Conservation (phyloP, 331 rosid species). For the Stylosanthes scabra region DNA sequence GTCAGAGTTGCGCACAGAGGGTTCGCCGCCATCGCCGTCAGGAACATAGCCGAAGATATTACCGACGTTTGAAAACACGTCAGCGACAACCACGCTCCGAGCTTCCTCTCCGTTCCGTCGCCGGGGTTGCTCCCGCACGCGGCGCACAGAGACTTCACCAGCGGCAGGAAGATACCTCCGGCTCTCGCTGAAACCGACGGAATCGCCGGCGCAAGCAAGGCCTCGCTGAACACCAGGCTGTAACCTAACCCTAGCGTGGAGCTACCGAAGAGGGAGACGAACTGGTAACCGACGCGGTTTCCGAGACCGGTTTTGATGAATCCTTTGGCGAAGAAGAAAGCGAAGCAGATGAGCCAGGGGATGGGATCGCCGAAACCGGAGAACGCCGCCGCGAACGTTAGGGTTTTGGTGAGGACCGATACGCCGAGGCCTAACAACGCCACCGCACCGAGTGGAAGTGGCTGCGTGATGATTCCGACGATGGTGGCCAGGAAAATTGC, state of each 20-base stretch:
- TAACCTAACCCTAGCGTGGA: conserved; percentile 95
- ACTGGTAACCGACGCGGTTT: conserved; percentile 89
- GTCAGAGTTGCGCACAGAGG: conserved; percentile 90
- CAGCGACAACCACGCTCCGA: conserved; percentile 97
- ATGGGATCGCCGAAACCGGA: conserved; percentile 96
- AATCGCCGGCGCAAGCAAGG: conserved; percentile 90
- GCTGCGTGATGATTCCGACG: conserved; percentile 93
- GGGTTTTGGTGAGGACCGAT: conserved; percentile 84
- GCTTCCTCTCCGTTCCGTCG: conserved; percentile 79
- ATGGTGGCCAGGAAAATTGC: conserved; percentile 91
- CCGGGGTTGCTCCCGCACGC: conserved; percentile 97
- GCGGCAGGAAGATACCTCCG: conserved; percentile 88
- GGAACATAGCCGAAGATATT: conserved; percentile 93
- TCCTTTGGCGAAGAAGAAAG: conserved; percentile 96
- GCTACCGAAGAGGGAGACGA: conserved; percentile 90
- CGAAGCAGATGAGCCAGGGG: conserved; percentile 94
- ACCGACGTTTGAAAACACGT: conserved; percentile 98
- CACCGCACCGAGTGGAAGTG: conserved; percentile 93
- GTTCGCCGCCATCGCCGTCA: conserved; percentile 99
- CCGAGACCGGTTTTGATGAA: conserved; percentile 96
- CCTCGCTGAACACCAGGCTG: conserved; percentile 95
- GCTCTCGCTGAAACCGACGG: conserved; percentile 97
- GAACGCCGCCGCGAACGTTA: conserved; percentile 86
- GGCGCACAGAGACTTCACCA: conserved; percentile 85
- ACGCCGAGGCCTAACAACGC: conserved; percentile 87